Evolutionary conservation across 495 filamentous ascomycete genomes (phyloP).

Genomic region (Aspergillus homomorphus): DNA sequence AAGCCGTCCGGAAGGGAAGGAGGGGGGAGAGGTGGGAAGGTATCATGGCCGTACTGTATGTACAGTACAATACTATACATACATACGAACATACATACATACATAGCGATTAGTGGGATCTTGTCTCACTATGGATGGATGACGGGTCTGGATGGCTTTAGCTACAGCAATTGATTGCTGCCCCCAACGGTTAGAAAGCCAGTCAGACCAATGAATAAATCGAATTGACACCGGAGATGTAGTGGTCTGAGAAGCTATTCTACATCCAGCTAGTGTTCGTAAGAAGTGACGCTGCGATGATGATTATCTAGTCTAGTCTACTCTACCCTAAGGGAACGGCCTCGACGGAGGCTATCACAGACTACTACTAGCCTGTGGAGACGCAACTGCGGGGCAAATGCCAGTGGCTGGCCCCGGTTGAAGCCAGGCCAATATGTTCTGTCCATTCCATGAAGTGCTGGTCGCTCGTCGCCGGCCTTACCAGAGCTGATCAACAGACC

Average conservation of each 20-base stretch:
- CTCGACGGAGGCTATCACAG: neutral
- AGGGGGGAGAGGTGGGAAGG: neutral
- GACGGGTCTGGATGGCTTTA: no score
- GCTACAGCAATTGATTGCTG: no score
- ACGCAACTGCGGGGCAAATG: slow-evolving; percentile 6
- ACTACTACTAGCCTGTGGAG: neutral
- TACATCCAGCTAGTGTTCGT: neutral
- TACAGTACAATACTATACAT: neutral
- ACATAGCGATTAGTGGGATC: no score
- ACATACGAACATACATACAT: neutral
- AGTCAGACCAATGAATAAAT: no score
- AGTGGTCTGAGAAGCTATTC: neutral
- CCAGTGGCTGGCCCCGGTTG: neutral
- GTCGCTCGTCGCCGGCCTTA: no score
- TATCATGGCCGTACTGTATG: neutral
- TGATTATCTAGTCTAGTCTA: neutral
- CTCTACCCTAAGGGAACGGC: neutral
- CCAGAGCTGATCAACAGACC: no score
- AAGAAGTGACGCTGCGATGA: neutral
- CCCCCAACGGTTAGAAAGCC: no score
- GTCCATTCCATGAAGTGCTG: neutral
- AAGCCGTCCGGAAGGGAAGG: neutral
- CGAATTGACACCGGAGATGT: neutral
- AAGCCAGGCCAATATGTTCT: neutral
- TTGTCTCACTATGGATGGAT: no score